Conservation (phyloP, 345 rosid species). For the Citropsis articulata region DNA sequence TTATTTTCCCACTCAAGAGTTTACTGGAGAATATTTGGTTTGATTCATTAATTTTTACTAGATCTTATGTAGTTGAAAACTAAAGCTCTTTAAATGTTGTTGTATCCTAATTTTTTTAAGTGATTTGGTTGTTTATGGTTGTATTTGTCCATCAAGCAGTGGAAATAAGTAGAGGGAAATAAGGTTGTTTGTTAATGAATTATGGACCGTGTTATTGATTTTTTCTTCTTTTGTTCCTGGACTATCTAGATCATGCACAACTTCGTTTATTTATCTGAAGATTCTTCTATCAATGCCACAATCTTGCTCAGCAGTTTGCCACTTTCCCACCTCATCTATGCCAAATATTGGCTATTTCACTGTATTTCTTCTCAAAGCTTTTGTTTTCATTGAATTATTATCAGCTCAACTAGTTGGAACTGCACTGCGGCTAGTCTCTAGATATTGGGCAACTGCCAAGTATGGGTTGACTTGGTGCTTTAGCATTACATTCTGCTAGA, state of each 20-base stretch:
- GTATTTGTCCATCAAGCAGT: too few relatives aligned
- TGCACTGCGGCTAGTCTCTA: neutral
- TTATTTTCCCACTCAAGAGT: neutral
- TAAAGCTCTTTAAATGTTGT: neutral
- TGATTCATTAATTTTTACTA: slow-evolving; percentile 6
- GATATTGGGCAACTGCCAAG: neutral
- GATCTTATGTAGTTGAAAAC: neutral
- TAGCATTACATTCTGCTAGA: neutral
- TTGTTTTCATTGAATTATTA: neutral
- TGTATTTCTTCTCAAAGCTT: neutral
- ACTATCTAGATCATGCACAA: neutral
- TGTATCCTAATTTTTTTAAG: neutral
- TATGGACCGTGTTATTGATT: neutral
- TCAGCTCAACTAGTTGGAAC: neutral
- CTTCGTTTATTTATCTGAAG: neutral
- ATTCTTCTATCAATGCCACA: neutral
- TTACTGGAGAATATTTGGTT: slow-evolving; percentile 8
- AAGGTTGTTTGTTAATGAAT: neutral
- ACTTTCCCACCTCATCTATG: neutral
- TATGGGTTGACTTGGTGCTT: neutral
- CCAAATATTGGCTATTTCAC: neutral
- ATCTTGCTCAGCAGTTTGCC: neutral
- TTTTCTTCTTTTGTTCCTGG: neutral
- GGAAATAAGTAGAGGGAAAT: neutral
- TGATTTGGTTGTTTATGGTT: neutral